Evolutionary conservation across 768 basidiomycete genomes (phyloP), one percentile per base, ranked within the genome.

Genomic region (Mrakia frigida): DNA sequence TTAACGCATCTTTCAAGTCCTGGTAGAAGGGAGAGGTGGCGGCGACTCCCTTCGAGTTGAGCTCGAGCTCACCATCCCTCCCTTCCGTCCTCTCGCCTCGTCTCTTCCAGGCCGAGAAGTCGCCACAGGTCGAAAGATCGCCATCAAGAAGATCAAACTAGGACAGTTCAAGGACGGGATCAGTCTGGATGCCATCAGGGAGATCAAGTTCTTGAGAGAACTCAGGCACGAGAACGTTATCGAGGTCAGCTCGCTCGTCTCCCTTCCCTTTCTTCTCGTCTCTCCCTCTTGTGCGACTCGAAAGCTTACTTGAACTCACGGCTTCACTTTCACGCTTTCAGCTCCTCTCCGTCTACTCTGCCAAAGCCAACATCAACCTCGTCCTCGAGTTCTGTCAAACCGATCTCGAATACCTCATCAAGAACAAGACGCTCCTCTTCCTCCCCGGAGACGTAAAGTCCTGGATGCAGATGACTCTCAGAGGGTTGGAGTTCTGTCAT

Each of bases 401-500:
- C 37, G 97, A 99, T 84, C 87, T 99, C 43, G 97, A 99, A 84
- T 93, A 93, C 83, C 90, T 98, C 80, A 98, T 99, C 83, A 94
- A 93, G 81, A 95, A 99, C 83, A 88, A 92, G 60, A 87, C 90
- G 1, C 89, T 97, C 75, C 92, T 98, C 33, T 98, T 99, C 82
- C 86, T 94, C 43, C 92, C 93, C 5, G 93, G 92, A 1, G 97
- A 99, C 83, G 94, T 98, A 85, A 99, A 99, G 83, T 91, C 91
- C 79, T 99, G 97, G 96, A 93, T 97, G 89, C 92, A 92, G 16
- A 98, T 98, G 97, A 94, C 92, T 0, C 89, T 98, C 81, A 89
- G 94, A 56, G 97, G 97, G 2, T 86, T 99, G n/a, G 97, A 98
- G 84, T 98, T 97, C 83, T 98, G 97, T 80, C 97, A 99, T 82